A percentile compares a stretch with the other conserved stretches of the same genome.
phyloP scores from a whole-genome alignment of 2,329 filamentous ascomycete genomes.

The Dothidotthia symphoricarpi region DNA sequence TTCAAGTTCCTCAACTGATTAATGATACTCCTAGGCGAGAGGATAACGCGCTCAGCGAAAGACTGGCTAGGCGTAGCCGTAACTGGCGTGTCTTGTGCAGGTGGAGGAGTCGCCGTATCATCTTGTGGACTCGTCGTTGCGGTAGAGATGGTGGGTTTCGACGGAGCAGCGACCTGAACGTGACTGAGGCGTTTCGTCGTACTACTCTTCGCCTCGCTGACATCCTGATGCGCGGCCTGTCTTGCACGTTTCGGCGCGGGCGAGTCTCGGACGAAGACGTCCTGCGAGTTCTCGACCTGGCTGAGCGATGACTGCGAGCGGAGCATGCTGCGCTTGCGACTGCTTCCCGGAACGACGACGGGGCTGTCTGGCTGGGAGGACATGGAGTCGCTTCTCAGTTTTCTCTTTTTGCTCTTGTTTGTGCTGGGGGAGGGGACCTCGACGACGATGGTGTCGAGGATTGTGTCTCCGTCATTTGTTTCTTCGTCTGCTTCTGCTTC shows the following conservation, averaged over 20 bases:
- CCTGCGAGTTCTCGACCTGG: slow-evolving; percentile 27
- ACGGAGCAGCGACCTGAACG: too few species aligned
- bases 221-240: slow-evolving; percentile 24
- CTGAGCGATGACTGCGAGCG: slow-evolving; percentile 33
- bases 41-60: slow-evolving; percentile 37
- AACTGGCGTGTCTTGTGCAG: too few species aligned
- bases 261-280: slow-evolving; percentile 26
- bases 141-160: too few species aligned
- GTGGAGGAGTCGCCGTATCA: too few species aligned
- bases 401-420: slow-evolving; percentile 19
- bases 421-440: slow-evolving; percentile 12
- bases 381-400: slow-evolving; percentile 13
- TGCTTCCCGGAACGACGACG: slow-evolving; percentile 14
- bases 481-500: slow-evolving; percentile 18
- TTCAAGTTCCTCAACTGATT: slow-evolving; percentile 46
- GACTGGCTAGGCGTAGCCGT: slow-evolving; percentile 29
- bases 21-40: slow-evolving; percentile 53
- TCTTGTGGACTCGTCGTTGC: too few species aligned
- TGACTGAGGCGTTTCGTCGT: slow-evolving; percentile 27
- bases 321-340: slow-evolving; percentile 23
- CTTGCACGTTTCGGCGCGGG: slow-evolving; percentile 32
- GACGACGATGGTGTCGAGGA: slow-evolving; percentile 45
- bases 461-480: too few species aligned
- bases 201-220: slow-evolving; percentile 27
- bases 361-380: slow-evolving; percentile 1